A percentile compares a stretch with the other conserved stretches of the same genome.
Evolutionary conservation across 345 rosid species (phyloP).

Genomic region (Capsella bursapastoris): DNA sequence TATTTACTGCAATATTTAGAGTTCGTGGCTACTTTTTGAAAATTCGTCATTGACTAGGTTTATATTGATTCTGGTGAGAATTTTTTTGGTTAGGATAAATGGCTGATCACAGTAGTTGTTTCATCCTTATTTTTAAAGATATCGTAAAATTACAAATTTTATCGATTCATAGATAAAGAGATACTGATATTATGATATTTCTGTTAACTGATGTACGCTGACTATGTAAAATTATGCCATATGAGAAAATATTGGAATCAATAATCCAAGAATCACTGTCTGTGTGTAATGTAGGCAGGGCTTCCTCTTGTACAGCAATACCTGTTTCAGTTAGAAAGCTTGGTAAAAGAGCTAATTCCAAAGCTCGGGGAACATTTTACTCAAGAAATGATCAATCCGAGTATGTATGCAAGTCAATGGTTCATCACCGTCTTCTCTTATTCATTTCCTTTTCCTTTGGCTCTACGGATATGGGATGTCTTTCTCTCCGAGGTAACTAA

Average conservation of each 20-base stretch:
- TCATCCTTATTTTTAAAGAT: too few relatives aligned
- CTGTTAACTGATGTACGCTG: neutral
- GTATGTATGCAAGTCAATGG: constrained; percentile 99
- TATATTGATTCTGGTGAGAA: constrained; percentile 5
- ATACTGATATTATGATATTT: neutral
- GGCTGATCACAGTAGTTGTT: too few relatives aligned
- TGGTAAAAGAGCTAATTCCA: constrained; percentile 83
- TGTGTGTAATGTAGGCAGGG: constrained; percentile 64
- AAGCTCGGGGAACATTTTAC: constrained; percentile 90
- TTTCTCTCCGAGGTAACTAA: constrained; percentile 85
- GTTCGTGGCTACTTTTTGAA: neutral
- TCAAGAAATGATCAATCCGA: constrained; percentile 91
- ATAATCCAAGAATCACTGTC: constrained; percentile 1
- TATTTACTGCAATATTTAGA: neutral
- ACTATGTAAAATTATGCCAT: too few relatives aligned
- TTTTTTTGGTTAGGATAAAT: too few relatives aligned
- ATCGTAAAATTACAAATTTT: neutral
- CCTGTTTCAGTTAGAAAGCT: constrained; percentile 76
- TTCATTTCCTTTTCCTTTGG: constrained; percentile 91
- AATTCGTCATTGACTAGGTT: neutral
- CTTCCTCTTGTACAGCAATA: constrained; percentile 98
- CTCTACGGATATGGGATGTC: constrained; percentile 98
- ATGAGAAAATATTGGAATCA: neutral
- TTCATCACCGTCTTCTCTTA: constrained; percentile 95
- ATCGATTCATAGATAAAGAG: neutral